Percentiles rank a stretch among this genome's conserved stretches.
phyloP scores from a whole-genome alignment of 148 eudicot genomes.

The Chenopodium formosanum region DNA sequence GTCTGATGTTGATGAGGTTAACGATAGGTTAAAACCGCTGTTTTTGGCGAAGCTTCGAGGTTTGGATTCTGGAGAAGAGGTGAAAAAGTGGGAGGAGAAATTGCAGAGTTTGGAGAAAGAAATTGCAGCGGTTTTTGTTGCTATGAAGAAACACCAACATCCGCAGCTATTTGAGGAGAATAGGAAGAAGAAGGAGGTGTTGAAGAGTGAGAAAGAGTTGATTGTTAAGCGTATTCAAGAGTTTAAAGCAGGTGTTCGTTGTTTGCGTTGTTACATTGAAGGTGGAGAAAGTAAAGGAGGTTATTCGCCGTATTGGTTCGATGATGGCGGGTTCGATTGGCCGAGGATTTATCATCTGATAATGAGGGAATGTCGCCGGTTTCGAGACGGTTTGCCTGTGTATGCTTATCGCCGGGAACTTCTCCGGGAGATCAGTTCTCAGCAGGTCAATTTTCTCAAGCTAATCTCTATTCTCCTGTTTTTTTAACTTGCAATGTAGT shows the following conservation, averaged over 20 bases:
- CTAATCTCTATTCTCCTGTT: too few relatives aligned
- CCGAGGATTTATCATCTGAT: constrained; percentile 34
- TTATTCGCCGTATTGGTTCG: constrained; percentile 27
- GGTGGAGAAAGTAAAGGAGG: constrained; percentile 4
- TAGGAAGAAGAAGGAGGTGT: constrained; percentile 28
- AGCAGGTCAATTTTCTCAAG: constrained; percentile 32
- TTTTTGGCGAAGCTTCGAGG: constrained; percentile 39
- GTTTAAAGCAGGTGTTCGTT: constrained; percentile 44
- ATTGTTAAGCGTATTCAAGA: constrained; percentile 51
- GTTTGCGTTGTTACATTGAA: constrained; percentile 36
- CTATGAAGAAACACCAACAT: background rate
- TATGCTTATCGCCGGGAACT: constrained; percentile 54
- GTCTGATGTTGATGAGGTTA: constrained; percentile 49
- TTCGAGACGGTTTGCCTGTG: constrained; percentile 56
- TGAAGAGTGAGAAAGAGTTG: constrained; percentile 39
- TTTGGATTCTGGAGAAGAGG: constrained; percentile 41
- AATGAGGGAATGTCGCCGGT: constrained; percentile 48
- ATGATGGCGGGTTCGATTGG: constrained; percentile 31
- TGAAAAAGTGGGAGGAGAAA: constrained; percentile 39
- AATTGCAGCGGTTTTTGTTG: constrained; percentile 22
- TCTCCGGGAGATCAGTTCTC: constrained; percentile 34
- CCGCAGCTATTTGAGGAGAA: constrained; percentile 20
- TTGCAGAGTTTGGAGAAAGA: constrained; percentile 23
- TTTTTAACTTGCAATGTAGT: too few relatives aligned
- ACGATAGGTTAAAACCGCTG: constrained; percentile 36